These are phyloP conservation scores for Candida palmyrensis DNA, from an alignment of 805 yeast species.

Conservation along the genomic window DNA sequence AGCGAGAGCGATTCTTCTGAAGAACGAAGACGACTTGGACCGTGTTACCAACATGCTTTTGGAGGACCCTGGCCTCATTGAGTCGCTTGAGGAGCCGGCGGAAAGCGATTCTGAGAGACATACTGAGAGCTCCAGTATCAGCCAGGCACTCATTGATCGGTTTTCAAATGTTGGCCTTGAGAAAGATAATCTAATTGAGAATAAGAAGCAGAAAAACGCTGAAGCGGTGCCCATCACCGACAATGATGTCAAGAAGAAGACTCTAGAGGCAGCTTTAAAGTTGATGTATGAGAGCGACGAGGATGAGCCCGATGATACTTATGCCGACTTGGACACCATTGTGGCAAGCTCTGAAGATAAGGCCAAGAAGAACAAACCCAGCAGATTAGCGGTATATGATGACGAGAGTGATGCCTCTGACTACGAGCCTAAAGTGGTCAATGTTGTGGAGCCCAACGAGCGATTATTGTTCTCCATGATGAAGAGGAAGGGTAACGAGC, in stretches of 20 bases:
- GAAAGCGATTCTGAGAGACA: slow-evolving; percentile 7
- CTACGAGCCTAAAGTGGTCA: neutral
- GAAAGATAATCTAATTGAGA: neutral
- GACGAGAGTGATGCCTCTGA: slow-evolving; percentile 11
- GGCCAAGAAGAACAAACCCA: slow-evolving; percentile 2
- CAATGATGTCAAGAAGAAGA: slow-evolving; percentile 50
- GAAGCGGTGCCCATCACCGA: slow-evolving; percentile 5
- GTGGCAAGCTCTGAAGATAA: slow-evolving; percentile 30
- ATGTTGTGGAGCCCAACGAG: neutral
- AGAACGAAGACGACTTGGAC: slow-evolving; percentile 51
- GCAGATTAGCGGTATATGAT: slow-evolving; percentile 25
- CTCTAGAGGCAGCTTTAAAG: slow-evolving; percentile 55
- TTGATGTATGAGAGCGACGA: slow-evolving; percentile 71
- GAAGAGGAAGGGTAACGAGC: slow-evolving; percentile 40
- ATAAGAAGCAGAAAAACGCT: neutral
- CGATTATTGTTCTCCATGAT: slow-evolving; percentile 48
- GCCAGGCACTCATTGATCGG: slow-evolving; percentile 1
- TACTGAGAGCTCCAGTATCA: neutral
- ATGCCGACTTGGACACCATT: slow-evolving; percentile 49
- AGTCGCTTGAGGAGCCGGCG: slow-evolving; percentile 20
- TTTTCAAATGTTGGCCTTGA: slow-evolving; percentile 4
- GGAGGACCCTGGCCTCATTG: slow-evolving; percentile 51
- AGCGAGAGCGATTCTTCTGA: slow-evolving; percentile 44
- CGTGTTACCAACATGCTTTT: slow-evolving; percentile 51
- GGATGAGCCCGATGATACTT: slow-evolving; percentile 80